Evolutionary conservation across 2,329 filamentous ascomycete genomes (phyloP).

Genomic region (Phoma sp.): DNA sequence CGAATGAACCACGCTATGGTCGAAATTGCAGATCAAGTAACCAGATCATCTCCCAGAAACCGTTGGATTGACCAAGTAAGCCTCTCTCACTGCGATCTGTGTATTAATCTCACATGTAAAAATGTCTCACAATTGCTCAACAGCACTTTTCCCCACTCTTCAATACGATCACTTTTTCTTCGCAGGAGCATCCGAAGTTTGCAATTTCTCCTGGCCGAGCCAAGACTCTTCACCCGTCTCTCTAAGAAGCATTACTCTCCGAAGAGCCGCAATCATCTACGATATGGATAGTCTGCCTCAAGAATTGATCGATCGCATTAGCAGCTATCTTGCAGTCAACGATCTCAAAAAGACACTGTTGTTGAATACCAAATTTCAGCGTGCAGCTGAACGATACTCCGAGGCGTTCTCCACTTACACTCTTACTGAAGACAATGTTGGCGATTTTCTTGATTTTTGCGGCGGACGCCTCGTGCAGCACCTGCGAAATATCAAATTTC

Average conservation of each 20-base stretch:
- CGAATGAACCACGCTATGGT: no score
- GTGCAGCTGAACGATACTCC: slow-evolving; percentile 20
- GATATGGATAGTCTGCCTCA: slow-evolving; percentile 20
- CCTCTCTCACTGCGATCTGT: neutral
- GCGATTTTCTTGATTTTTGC: slow-evolving; percentile 18
- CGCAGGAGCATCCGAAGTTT: neutral
- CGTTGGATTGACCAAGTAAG: no score
- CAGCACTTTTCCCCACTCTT: neutral
- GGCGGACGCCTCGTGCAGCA: slow-evolving; percentile 13
- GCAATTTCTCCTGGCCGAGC: neutral
- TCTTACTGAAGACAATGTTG: slow-evolving; percentile 8
- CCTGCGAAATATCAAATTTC: slow-evolving; percentile 16
- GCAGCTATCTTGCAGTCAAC: slow-evolving; percentile 13
- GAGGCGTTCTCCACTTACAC: slow-evolving; percentile 12
- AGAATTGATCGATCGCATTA: slow-evolving; percentile 25
- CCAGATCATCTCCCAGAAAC: neutral
- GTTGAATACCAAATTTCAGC: slow-evolving; percentile 15
- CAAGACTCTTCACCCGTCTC: neutral
- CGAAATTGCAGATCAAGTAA: neutral
- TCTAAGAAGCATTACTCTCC: neutral
- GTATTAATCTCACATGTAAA: neutral
- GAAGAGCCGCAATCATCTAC: neutral
- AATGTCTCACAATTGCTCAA: neutral
- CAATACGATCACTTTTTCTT: neutral
- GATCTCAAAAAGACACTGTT: slow-evolving; percentile 23